Conservation (phyloP, 2,329 filamentous ascomycete genomes). For the Diaporthe amygdali region DNA sequence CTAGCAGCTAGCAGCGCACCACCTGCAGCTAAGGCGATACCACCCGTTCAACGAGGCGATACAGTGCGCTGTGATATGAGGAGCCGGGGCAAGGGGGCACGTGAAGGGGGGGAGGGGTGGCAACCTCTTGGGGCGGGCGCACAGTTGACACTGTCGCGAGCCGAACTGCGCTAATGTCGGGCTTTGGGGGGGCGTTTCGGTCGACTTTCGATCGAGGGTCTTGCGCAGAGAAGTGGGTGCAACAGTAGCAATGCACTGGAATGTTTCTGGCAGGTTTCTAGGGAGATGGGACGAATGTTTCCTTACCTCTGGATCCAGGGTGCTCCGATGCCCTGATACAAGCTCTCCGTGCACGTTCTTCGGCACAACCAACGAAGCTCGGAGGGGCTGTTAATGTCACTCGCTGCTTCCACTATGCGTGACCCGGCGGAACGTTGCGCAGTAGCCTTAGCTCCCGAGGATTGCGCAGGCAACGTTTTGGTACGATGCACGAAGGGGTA, state of each 20-base stretch:
- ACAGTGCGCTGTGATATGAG: constrained; percentile 21
- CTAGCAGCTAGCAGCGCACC: constrained; percentile 26
- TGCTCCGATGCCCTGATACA: constrained; percentile 15
- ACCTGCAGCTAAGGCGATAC: constrained; percentile 31
- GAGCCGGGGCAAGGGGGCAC: constrained; percentile 18
- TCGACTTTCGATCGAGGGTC: constrained; percentile 12
- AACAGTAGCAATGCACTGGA: constrained; percentile 24
- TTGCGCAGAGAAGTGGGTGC: constrained; percentile 13
- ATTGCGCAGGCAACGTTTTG: constrained; percentile 11
- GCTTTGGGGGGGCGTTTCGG: constrained; percentile 5
- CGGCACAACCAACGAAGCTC: constrained; percentile 16
- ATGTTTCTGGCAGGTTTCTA: constrained; percentile 25
- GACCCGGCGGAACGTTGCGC: constrained; percentile 12
- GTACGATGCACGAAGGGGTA: constrained; percentile 9
- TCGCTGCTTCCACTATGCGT: constrained; percentile 5
- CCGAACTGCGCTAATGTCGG: constrained; percentile 27
- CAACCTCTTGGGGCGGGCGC: neutral
- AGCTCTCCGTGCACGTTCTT: constrained; percentile 19
- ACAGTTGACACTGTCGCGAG: constrained; percentile 29
- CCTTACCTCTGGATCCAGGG: constrained; percentile 24
- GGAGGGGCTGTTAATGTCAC: constrained; percentile 20
- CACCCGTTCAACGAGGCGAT: constrained; percentile 21
- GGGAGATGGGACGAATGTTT: constrained; percentile 22
- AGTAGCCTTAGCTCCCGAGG: constrained; percentile 20
- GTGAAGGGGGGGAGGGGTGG: neutral